Evolutionary conservation across 2,329 filamentous ascomycete genomes (phyloP), one percentile per base, ranked within the genome.

Genomic region (Neofusicoccum umdonicola): DNA sequence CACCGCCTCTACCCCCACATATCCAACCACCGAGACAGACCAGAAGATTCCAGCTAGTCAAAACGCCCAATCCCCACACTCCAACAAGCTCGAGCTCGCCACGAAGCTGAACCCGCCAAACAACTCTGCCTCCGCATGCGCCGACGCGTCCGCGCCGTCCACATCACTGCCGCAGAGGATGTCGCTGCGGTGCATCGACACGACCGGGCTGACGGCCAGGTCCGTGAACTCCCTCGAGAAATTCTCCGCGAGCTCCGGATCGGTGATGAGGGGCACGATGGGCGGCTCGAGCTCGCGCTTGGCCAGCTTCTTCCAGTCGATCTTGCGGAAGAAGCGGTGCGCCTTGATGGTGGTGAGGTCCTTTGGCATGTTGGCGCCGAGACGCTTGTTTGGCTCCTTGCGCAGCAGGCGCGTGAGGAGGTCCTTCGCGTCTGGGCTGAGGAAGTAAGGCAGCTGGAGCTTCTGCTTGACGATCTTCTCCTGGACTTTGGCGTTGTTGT

Each of bases 381-480:
- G 86, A 15, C 95, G 88, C 81, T 98, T 97, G 72, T 85, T 85
- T 0, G 96, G 93, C 17, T 99, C 93, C 78, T 98, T 98, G 75
- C 92, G 90, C 65, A 99, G 82, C 4, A 99, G 86, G 31, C 95
- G 88, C 1, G 89, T 96, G 63, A 99, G 87, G 37, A 99, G 83
- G 73, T 99, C 96, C 79, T 97, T 98, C 27, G 95, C 92, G 74
- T 99, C 95, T 0, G 91, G 86, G 60, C 91, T 89, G 61, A 99
- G 84, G 79, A 92, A 99, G 78, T 97, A 98, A 0, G 95, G 95
- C 68, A 98, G 80, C 56, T 86, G 82, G 50, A 97, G 83, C 79
- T 98, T 98, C 80, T 96, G 90, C 80, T 94, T 94, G 71, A 97
- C 83, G 71, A 99, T 99, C 76, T 95, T 96, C 71, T 97, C 90